Conservation (phyloP, 495 filamentous ascomycete species). For the Aspergillus conjunctus region DNA sequence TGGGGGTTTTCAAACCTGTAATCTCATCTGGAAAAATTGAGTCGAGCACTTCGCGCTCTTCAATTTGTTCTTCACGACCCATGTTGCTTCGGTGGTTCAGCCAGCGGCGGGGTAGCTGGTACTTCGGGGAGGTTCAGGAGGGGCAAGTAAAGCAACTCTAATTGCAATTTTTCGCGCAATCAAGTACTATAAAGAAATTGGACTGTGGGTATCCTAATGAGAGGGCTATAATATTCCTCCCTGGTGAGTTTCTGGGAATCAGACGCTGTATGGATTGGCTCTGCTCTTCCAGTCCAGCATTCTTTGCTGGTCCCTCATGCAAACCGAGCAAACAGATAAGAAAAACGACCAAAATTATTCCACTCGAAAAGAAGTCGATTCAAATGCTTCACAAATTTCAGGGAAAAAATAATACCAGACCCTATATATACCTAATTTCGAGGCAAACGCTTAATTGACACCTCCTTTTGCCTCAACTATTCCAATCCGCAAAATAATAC, state of each 20-base stretch:
- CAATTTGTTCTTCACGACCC: constrained; percentile 90
- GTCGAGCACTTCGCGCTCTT: constrained; percentile 96
- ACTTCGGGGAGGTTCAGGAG: not conserved
- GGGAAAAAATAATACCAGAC: not conserved
- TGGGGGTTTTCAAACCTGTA: constrained; percentile 57
- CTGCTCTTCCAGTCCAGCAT: constrained; percentile 3
- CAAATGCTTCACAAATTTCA: not conserved
- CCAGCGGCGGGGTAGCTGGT: not conserved
- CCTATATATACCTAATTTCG: constrained; percentile 5
- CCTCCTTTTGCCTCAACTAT: not conserved
- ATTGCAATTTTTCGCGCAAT: too few relatives aligned
- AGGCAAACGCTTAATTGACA: not conserved
- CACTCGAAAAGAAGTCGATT: constrained; percentile 22
- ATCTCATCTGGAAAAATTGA: constrained; percentile 99
- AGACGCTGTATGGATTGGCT: constrained; percentile 1
- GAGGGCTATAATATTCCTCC: not conserved
- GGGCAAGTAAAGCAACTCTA: not conserved
- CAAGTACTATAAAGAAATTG: not conserved
- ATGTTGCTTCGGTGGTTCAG: constrained; percentile 51
- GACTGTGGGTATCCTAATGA: not conserved
- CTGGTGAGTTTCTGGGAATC: not conserved
- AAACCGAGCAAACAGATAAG: constrained; percentile 52
- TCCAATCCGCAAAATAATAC: not conserved
- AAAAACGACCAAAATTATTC: constrained; percentile 36
- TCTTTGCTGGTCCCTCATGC: constrained; percentile 48